Percentiles rank a stretch among this genome's conserved stretches.
Conservation (phyloP, 2,329 filamentous ascomycete genomes). For the Talaromyces sp. region DNA sequence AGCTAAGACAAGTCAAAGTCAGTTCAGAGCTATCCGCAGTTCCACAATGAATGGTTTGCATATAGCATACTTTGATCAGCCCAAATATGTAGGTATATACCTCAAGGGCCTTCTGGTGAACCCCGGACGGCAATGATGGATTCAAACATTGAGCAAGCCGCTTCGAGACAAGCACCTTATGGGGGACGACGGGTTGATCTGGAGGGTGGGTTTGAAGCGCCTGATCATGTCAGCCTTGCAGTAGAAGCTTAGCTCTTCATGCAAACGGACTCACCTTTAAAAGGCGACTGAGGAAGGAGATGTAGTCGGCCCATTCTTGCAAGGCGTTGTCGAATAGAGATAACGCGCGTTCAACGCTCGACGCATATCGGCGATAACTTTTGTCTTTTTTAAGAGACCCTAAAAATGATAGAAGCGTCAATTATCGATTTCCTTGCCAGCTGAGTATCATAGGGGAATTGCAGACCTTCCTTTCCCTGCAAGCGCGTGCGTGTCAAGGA, state of each 20-base stretch:
- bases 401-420: conserved; percentile 14
- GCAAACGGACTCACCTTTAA: conserved; percentile 68
- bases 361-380: conserved; percentile 82
- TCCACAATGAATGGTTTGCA: neutral
- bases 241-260: neutral
- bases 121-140: conserved; percentile 87
- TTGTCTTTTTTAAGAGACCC: conserved; percentile 60
- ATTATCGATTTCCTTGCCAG: neutral
- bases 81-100: conserved; percentile 90
- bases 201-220: conserved; percentile 84
- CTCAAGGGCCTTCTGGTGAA: conserved; percentile 95
- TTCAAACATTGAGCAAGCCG: conserved; percentile 94
- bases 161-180: conserved; percentile 82
- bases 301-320: conserved; percentile 99
- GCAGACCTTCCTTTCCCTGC: conserved; percentile 74
- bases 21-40: conserved; percentile 6
- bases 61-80: conserved; percentile 67
- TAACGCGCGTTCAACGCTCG: conserved; percentile 82
- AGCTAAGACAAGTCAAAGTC: conserved; percentile 41
- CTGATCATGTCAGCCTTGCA: conserved; percentile 46
- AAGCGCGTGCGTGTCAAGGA: conserved; percentile 76
- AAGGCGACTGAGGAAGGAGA: conserved; percentile 89
- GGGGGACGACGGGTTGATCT: conserved; percentile 72
- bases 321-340: conserved; percentile 88
- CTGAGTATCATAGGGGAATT: neutral